phyloP scores from a whole-genome alignment of 768 basidiomycete species.

The Hericium erinaceus region DNA sequence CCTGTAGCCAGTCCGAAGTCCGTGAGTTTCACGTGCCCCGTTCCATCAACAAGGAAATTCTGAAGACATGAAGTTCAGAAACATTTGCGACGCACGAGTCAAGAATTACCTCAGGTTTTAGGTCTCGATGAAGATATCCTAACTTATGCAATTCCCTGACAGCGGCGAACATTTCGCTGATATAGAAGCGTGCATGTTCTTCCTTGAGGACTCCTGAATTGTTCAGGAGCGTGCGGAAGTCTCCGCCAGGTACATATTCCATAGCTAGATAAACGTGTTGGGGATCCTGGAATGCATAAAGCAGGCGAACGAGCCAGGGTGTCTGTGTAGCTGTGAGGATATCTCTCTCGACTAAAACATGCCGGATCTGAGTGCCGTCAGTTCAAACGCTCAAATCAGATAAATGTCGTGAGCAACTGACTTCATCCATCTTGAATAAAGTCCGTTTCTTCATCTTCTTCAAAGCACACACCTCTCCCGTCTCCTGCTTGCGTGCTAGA shows the following conservation, averaged over 20 bases:
- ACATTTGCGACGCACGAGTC: neutral
- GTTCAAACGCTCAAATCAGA: neutral
- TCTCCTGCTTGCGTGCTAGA: slow-evolving; percentile 89
- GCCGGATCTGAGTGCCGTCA: slow-evolving; percentile 62
- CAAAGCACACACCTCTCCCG: slow-evolving; percentile 91
- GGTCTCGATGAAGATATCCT: slow-evolving; percentile 95
- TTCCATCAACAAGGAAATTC: slow-evolving; percentile 96
- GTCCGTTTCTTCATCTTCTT: slow-evolving; percentile 97
- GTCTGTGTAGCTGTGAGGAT: slow-evolving; percentile 96
- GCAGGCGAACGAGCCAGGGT: slow-evolving; percentile 88
- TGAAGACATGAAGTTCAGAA: slow-evolving; percentile 19
- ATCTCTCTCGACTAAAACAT: slow-evolving; percentile 95
- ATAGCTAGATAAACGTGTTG: slow-evolving; percentile 92
- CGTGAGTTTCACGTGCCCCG: slow-evolving; percentile 94
- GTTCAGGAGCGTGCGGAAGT: slow-evolving; percentile 95
- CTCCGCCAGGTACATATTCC: slow-evolving; percentile 98
- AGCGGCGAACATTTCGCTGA: slow-evolving; percentile 94
- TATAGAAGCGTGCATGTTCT: slow-evolving; percentile 94
- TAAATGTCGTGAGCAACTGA: slow-evolving; percentile 20
- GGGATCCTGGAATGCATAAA: slow-evolving; percentile 96
- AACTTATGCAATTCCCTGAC: slow-evolving; percentile 94
- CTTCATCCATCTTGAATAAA: slow-evolving; percentile 97
- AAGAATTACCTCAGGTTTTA: slow-evolving; percentile 83
- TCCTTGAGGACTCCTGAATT: slow-evolving; percentile 97
- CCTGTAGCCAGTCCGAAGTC: slow-evolving; percentile 98